Evolutionary conservation across 495 filamentous ascomycete genomes (phyloP), one percentile per base, ranked within the genome.

Genomic region (Annulohypoxylon stygium): DNA sequence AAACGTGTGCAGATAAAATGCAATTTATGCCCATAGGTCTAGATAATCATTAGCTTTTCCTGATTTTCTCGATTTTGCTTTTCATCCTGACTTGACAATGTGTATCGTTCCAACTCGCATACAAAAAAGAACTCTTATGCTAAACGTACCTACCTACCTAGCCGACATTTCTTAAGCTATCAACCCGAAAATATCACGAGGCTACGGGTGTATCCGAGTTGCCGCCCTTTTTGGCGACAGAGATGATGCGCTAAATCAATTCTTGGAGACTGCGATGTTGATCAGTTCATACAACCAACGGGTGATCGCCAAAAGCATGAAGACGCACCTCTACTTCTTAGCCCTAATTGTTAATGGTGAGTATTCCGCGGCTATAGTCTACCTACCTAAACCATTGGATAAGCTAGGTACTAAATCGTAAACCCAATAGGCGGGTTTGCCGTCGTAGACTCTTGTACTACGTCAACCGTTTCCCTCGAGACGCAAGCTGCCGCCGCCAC

Each of bases 401-500:
- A 34, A 9, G 5, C 9, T 33, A 50, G 54, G 60, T 12, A 65
- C 18, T 30, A 30, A 30, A 30, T 30, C 30, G 30, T 30, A n/a
- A 18, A 7, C 33, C 9, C 6, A 20, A 10, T 25, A 70, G 61
- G 23, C 6, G 43, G 43, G n/a, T 4, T 70, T 26, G 25, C 34
- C n/a, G 23, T 60, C 68, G 67, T 60, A 14, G 51, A 70, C 34
- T 55, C 59, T 16, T 70, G 67, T 36, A 65, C 60, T 0, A 65
- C 67, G 10, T 65, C 67, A 12, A 70, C 61, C 18, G n/a, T 70
- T 59, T 43, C 60, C 14, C 30, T 65, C 36, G 8, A 33, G 23
- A 16, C 66, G 5, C 34, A 63, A 2, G 8, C 67, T 34, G 47
- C 67, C n/a, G 8, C 37, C 12, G n/a, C 26, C 3, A n/a, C 53